Evolutionary conservation across 176 grass and related monocot genomes (phyloP), one percentile per base, ranked within the genome.

Genomic region (Ananas comosus): DNA sequence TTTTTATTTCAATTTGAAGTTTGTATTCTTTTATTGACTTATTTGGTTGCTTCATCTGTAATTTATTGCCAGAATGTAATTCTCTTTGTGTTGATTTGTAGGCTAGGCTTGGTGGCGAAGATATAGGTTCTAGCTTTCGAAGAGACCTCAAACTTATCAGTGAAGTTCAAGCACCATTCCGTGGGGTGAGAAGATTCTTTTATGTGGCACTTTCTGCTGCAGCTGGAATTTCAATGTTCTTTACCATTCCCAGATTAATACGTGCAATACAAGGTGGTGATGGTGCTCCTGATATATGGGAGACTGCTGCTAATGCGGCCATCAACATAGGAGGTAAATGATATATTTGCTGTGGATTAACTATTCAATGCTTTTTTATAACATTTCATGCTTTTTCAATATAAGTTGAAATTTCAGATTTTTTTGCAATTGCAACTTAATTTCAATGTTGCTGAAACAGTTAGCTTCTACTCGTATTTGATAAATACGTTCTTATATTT

Each of bases 141-240:
- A 90, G 94, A 73, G 94, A 92, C 27, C 72, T 97, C n/a, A 92
- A 97, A 78, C 84, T 97, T 51, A 97, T 92, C 74, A 91, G 94
- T 87, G 94, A 97, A 89, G 94, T 97, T 80, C 94, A 87, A 65
- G 86, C 86, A 72, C 94, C 94, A 69, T 97, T 97, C 80, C 83
- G 94, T 78, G 89, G 89, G 74, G 94, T 97, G 49, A 78, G 94
- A 76, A 97, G 69, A 76, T 97, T 97, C 72, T 97, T 97, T 85
- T 97, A 97, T 81, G 86, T 97, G 27, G 89, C 89, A 5, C 73
- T 97, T 80, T 80, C 84, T 56, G 86, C 86, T 48, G 89, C 89
- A 58, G 93, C 89, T 64, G 89, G 93, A 77, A 97, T 97, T 85
- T 90, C 89, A 54, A 85, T 75, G 56, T 83, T 97, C 66, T 97